Evolutionary conservation across 2,329 filamentous ascomycete genomes (phyloP).

Genomic region (Microcyclosporella mali): DNA sequence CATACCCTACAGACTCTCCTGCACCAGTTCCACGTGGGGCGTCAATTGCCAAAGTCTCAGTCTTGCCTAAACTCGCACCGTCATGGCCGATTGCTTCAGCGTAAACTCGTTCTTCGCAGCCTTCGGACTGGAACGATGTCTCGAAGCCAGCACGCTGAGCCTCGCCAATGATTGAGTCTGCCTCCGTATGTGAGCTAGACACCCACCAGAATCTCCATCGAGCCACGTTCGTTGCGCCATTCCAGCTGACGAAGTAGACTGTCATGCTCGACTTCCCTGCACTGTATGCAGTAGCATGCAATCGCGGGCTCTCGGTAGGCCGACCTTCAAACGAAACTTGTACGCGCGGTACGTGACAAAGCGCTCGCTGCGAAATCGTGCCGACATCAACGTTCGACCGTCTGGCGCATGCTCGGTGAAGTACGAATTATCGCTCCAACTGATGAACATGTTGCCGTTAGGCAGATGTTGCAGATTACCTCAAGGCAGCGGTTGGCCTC

Average conservation of each 20-base stretch:
- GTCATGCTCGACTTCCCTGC: too few species aligned
- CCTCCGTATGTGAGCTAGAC: neutral
- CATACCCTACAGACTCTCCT: too few species aligned
- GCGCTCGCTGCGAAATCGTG: conserved; percentile 28
- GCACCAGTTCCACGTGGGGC: too few species aligned
- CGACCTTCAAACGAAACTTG: conserved; percentile 34
- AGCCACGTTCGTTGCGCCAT: conserved; percentile 34
- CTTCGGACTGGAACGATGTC: conserved; percentile 7
- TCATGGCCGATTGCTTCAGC: neutral
- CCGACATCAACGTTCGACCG: conserved; percentile 21
- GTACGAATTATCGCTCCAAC: conserved; percentile 12
- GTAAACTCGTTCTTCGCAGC: neutral
- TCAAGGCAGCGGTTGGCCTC: conserved; percentile 23
- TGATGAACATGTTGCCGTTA: conserved; percentile 26
- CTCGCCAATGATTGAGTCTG: neutral
- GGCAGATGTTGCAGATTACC: conserved; percentile 33
- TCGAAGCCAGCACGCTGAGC: conserved; percentile 9
- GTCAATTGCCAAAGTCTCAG: neutral
- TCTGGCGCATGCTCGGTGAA: conserved; percentile 5
- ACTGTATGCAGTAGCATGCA: conserved; percentile 24
- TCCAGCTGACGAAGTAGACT: conserved; percentile 25
- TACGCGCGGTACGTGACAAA: conserved; percentile 37
- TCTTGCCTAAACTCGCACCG: neutral
- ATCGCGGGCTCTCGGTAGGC: conserved; percentile 20
- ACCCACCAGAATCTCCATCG: conserved; percentile 29